Conservation (phyloP, 2,329 filamentous ascomycete genomes). For the Scleromitrula shiraiana region DNA sequence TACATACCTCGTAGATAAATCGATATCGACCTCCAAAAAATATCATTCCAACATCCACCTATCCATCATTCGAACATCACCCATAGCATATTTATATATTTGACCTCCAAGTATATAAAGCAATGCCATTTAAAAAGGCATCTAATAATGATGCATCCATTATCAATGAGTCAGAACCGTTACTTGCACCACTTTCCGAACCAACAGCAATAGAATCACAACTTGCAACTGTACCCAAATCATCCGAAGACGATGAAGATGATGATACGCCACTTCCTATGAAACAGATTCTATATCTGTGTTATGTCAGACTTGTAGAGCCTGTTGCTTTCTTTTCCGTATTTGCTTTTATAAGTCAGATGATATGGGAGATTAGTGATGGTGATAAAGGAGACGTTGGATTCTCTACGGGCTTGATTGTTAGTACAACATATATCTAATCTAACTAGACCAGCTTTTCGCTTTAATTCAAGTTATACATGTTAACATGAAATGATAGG, state of each 20-base stretch:
- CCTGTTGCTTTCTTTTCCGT: constrained; percentile 79
- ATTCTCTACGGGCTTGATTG: constrained; percentile 70
- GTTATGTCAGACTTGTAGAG: constrained; percentile 64
- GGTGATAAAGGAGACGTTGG: constrained; percentile 60
- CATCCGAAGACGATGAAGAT: neutral
- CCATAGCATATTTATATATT: too few relatives aligned
- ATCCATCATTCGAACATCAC: too few relatives aligned
- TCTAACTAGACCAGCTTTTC: too few relatives aligned
- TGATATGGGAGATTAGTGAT: constrained; percentile 60
- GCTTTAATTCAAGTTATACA: neutral
- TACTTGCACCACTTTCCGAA: neutral
- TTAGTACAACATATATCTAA: constrained; percentile 9
- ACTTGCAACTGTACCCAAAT: neutral
- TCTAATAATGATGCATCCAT: neutral
- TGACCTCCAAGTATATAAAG: too few relatives aligned
- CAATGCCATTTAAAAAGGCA: neutral
- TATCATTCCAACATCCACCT: too few relatives aligned
- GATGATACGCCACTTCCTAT: constrained; percentile 46
- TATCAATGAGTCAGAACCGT: neutral
- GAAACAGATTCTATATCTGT: constrained; percentile 63
- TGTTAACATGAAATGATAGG: too few relatives aligned
- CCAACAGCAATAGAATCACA: neutral
- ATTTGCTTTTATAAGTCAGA: constrained; percentile 72
- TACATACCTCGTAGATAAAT: too few relatives aligned
- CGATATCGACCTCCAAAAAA: too few relatives aligned